Percentiles rank a stretch among this genome's conserved stretches.
Conservation (phyloP, 2,329 filamentous ascomycete genomes). For the Trichoderma sp. region DNA sequence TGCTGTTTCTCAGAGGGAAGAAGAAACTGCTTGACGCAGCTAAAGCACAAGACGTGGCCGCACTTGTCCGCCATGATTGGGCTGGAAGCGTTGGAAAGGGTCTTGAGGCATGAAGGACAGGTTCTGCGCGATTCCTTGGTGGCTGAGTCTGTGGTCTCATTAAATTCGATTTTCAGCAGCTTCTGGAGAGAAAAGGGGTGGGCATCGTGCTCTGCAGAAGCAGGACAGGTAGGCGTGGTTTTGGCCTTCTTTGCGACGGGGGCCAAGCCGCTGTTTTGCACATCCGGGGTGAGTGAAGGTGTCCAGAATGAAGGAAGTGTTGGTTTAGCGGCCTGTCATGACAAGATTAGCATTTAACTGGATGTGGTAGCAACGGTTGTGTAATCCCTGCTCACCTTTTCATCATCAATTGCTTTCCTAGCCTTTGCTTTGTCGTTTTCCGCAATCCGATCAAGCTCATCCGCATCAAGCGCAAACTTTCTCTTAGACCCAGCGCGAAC, state of each 20-base stretch:
- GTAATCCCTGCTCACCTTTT: constrained; percentile 54
- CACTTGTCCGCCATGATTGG: constrained; percentile 83
- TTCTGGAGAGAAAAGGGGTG: constrained; percentile 77
- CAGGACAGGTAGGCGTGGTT: constrained; percentile 70
- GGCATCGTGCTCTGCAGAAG: constrained; percentile 60
- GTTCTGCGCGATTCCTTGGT: constrained; percentile 45
- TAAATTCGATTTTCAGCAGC: constrained; percentile 74
- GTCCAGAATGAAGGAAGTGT: constrained; percentile 89
- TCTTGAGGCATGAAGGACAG: constrained; percentile 85
- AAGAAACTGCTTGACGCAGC: constrained; percentile 82
- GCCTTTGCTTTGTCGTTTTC: constrained; percentile 67
- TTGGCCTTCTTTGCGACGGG: constrained; percentile 61
- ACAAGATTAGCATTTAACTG: not conserved
- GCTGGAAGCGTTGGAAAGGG: constrained; percentile 75
- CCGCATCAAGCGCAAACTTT: constrained; percentile 72
- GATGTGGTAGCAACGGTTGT: constrained; percentile 16
- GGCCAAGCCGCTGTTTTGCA: constrained; percentile 47
- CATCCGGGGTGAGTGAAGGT: constrained; percentile 71
- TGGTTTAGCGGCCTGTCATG: constrained; percentile 56
- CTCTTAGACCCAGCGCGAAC: constrained; percentile 51
- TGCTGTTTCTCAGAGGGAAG: constrained; percentile 47
- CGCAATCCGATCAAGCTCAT: constrained; percentile 69
- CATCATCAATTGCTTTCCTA: constrained; percentile 66
- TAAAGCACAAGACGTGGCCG: constrained; percentile 86
- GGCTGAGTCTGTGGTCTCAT: constrained; percentile 58